Percentiles rank a stretch among this genome's conserved stretches.
phyloP scores from a whole-genome alignment of 2,329 filamentous ascomycete species.

The Chaetomiaceae sp. region DNA sequence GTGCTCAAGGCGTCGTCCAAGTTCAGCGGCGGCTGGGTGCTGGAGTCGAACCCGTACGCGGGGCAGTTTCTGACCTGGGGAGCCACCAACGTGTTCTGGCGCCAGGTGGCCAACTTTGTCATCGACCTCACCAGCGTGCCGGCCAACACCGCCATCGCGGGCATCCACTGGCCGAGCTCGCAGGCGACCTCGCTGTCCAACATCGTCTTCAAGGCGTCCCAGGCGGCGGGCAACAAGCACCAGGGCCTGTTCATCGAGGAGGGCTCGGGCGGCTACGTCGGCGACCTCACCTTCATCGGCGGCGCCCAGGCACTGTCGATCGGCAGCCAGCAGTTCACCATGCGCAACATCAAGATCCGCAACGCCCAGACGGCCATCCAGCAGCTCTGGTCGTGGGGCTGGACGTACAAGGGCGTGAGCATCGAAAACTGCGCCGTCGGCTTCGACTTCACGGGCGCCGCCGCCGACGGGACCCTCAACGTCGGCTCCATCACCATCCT shows the following conservation, averaged over 20 bases:
- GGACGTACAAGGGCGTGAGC: slow-evolving; percentile 63
- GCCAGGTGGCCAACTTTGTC: slow-evolving; percentile 53
- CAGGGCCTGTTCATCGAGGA: slow-evolving; percentile 57
- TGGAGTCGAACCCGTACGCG: slow-evolving; percentile 43
- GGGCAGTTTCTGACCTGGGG: slow-evolving; percentile 39
- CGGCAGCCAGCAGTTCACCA: slow-evolving; percentile 67
- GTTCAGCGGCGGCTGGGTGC: slow-evolving; percentile 43
- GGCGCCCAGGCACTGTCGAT: slow-evolving; percentile 51
- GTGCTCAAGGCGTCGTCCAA: slow-evolving; percentile 47
- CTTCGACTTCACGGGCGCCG: slow-evolving; percentile 58
- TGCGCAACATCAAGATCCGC: slow-evolving; percentile 62
- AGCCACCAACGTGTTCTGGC: slow-evolving; percentile 56
- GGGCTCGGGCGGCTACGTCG: slow-evolving; percentile 62
- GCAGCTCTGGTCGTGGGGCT: slow-evolving; percentile 74
- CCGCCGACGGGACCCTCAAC: no score
- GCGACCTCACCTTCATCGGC: slow-evolving; percentile 64
- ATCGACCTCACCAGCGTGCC: slow-evolving; percentile 50
- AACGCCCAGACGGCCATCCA: slow-evolving; percentile 61
- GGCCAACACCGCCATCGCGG: slow-evolving; percentile 40
- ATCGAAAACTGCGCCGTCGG: slow-evolving; percentile 62
- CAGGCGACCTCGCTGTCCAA: slow-evolving; percentile 58
- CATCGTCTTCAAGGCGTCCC: slow-evolving; percentile 48
- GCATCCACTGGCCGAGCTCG: slow-evolving; percentile 64
- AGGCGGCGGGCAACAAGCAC: slow-evolving; percentile 42
- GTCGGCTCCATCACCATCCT: slow-evolving; percentile 71